These are phyloP conservation scores for Juglanconis sp. DNA, from an alignment of 2,329 filamentous ascomycete genomes.

Conservation along the genomic window DNA sequence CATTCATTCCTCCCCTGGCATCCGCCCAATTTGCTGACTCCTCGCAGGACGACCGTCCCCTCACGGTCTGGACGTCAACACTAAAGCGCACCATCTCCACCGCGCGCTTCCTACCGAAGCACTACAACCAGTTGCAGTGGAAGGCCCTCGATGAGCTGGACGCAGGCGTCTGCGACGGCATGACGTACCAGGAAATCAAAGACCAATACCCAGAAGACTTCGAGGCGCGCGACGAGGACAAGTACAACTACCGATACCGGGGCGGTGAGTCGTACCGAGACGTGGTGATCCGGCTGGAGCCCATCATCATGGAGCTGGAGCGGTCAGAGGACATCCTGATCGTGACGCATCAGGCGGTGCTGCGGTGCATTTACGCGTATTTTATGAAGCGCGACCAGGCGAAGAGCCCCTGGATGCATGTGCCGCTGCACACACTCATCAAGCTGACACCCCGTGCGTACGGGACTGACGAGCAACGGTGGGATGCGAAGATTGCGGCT, in stretches of 20 bases:
- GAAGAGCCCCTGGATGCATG: conserved; percentile 96
- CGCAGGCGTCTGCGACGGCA: conserved; percentile 90
- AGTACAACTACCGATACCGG: conserved; percentile 98
- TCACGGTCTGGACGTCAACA: conserved; percentile 62
- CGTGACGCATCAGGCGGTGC: conserved; percentile 93
- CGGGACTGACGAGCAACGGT: conserved; percentile 83
- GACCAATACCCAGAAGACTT: conserved; percentile 92
- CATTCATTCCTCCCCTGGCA: conserved; percentile 24
- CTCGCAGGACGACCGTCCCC: conserved; percentile 53
- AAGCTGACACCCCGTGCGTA: conserved; percentile 95
- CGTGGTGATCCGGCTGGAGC: conserved; percentile 94
- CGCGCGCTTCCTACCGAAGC: conserved; percentile 71
- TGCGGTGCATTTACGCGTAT: conserved; percentile 97
- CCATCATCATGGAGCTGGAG: conserved; percentile 99
- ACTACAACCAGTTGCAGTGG: conserved; percentile 96
- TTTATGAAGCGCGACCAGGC: conserved; percentile 97
- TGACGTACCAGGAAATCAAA: conserved; percentile 95
- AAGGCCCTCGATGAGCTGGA: conserved; percentile 97
- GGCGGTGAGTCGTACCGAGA: conserved; percentile 95
- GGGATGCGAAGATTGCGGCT: conserved; percentile 87
- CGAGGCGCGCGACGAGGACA: conserved; percentile 91
- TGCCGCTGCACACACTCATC: conserved; percentile 92
- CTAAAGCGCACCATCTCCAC: conserved; percentile 86
- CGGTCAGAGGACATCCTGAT: conserved; percentile 95
- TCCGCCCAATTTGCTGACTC: not conserved